Conservation (phyloP, 108 stramenopile genomes). For the Discostella stelligeroides region DNA sequence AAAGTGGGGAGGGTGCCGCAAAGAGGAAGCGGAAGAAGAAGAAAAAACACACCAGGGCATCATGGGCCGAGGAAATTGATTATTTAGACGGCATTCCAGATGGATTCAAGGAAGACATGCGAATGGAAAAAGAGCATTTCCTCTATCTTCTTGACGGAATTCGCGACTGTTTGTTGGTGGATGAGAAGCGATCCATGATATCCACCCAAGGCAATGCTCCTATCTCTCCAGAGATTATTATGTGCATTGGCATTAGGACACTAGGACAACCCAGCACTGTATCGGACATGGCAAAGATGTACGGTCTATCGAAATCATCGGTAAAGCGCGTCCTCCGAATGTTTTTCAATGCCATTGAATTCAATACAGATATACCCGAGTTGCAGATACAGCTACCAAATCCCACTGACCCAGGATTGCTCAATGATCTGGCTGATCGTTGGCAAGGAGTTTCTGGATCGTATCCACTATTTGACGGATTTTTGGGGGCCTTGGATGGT, state of each 20-base stretch:
- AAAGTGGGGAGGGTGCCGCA: no score
- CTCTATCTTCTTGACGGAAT: no score
- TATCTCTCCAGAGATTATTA: slow-evolving; percentile 19
- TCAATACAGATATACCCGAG: neutral
- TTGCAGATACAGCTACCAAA: slow-evolving; percentile 9
- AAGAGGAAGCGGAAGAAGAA: no score
- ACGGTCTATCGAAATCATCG: slow-evolving; percentile 11
- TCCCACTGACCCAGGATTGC: neutral
- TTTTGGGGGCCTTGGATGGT: slow-evolving; percentile 5
- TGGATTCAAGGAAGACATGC: no score
- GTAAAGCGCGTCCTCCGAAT: slow-evolving; percentile 5
- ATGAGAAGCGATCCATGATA: no score
- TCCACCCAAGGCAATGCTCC: slow-evolving; percentile 34
- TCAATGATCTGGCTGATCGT: neutral
- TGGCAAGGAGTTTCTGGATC: slow-evolving; percentile 15
- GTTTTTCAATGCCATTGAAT: slow-evolving; percentile 17
- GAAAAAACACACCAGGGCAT: no score
- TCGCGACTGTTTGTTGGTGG: no score
- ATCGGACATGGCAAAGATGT: neutral
- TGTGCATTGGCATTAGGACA: slow-evolving; percentile 6
- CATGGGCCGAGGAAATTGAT: no score
- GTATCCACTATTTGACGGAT: neutral
- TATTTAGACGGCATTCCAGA: no score
- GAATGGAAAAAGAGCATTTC: no score
- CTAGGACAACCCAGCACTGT: neutral